Base-by-base conservation (phyloP, 192 early-diverging fungal species). In the Coemansia sp. region DNA sequence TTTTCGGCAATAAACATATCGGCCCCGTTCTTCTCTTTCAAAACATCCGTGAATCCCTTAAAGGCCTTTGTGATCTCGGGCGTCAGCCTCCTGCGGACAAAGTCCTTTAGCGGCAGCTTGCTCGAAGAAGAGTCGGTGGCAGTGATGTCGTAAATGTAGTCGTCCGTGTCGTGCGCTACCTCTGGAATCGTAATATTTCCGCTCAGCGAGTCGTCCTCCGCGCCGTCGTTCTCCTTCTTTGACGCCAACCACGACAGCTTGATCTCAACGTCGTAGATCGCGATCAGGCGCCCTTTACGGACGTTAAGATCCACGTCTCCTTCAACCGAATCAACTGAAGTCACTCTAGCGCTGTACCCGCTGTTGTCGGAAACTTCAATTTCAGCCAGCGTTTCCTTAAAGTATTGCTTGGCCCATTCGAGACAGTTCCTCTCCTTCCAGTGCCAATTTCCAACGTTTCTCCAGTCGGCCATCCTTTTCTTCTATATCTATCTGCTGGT, bases 231-330 rank as follows among this genome's bases (percentile, higher is more conserved):
- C 74, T 80, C 87, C 12, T 58, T 41, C 60, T 73, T 84, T 55
- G 66, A 59, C 12, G 65, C 69, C 21, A 52, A 84, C 92, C 95
- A 99, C 21, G 83, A 74, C 19, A 93, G 61, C 41, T 87, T 91
- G 72, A 99, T 74, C 22, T 82, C 84, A 11, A 99, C 82, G 67
- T 97, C 97, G 81, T 87, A 97, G 70, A 99, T 94, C 49, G 94
- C 92, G 54, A 99, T 94, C 43, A 99, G 83, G 75, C 94, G 93
- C 40, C 95, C 95, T 78, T 99, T 99, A 68, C 97, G 88, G 82
- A 95, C 92, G 83, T 95, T 97, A 67, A 99, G 82, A 52, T 97
- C 93, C 9, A 88, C 92, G 78, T 99, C 97, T 40, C 97, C 97
- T 6, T 71, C 85, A 26, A 95, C 87, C 3, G 85, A 83, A 60